Evolutionary conservation across 345 rosid genomes (phyloP).

Genomic region (Brassica incana): DNA sequence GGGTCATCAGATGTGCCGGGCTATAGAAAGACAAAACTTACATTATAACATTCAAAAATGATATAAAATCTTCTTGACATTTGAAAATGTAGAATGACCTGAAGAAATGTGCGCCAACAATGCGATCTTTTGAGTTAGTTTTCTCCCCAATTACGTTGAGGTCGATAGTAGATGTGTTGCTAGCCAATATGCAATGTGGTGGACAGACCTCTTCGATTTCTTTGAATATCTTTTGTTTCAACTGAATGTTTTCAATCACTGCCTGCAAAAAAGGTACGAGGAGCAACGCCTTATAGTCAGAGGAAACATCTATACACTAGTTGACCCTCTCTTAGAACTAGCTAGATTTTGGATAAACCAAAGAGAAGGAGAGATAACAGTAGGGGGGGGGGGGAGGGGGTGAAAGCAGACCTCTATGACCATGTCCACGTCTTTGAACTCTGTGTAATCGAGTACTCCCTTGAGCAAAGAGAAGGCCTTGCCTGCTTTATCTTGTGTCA

Average conservation of each 20-base stretch:
- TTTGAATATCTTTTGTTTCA: slow-evolving; percentile 86
- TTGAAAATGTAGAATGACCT: slow-evolving; percentile 46
- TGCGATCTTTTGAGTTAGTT: slow-evolving; percentile 73
- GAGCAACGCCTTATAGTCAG: slow-evolving; percentile 7
- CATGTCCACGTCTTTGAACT: slow-evolving; percentile 88
- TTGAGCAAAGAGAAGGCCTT: slow-evolving; percentile 76
- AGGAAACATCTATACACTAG: slow-evolving; percentile 4
- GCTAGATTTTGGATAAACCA: slow-evolving; percentile 10
- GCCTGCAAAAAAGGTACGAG: slow-evolving; percentile 60
- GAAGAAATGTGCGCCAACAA: slow-evolving; percentile 96
- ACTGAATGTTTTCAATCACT: slow-evolving; percentile 72
- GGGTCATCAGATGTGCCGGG: slow-evolving; percentile 97
- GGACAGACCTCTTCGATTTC: slow-evolving; percentile 85
- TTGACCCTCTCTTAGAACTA: not conserved
- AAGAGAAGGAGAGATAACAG: slow-evolving; percentile 6
- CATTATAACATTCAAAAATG: not conserved
- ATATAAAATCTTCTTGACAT: not conserved
- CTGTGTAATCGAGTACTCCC: slow-evolving; percentile 78
- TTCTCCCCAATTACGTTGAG: slow-evolving; percentile 75
- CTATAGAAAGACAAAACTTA: slow-evolving; percentile 45
- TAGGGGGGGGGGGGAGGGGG: not conserved
- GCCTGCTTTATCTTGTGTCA: slow-evolving; percentile 66
- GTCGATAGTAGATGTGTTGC: slow-evolving; percentile 89
- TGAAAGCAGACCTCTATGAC: slow-evolving; percentile 73
- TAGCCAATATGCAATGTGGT: slow-evolving; percentile 83